These are phyloP conservation scores for Umbelopsis sp. DNA, from an alignment of 192 early-diverging fungal species.

Conservation along the genomic window DNA sequence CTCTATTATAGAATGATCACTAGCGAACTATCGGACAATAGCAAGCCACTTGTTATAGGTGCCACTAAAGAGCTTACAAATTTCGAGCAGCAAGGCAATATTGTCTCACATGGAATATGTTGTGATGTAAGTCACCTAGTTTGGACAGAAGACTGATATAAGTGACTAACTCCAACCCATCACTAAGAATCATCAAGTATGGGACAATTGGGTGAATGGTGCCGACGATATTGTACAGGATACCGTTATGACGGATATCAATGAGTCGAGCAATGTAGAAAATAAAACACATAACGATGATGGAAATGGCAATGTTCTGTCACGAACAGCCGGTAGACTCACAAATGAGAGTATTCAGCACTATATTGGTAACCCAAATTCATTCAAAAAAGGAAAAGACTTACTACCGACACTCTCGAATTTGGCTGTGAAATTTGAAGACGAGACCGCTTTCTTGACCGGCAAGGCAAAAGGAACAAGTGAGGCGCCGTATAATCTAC, in stretches of 20 bases:
- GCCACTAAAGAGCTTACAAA: neutral
- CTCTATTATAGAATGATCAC: neutral
- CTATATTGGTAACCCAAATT: neutral
- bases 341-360: constrained; percentile 7
- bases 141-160: neutral
- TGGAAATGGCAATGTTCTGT: neutral
- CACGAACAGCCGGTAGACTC: neutral
- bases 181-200: too few species aligned
- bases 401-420: neutral
- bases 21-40: neutral
- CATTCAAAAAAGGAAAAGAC: constrained; percentile 3
- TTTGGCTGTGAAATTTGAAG: neutral
- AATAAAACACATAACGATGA: neutral
- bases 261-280: too few species aligned
- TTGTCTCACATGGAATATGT: neutral
- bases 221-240: too few species aligned
- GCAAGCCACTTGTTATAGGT: neutral
- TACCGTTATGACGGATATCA: too few species aligned
- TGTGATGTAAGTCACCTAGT: neutral
- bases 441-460: neutral
- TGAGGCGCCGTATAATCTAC: constrained; percentile 8
- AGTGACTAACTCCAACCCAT: too few species aligned
- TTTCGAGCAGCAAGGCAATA: neutral
- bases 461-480: constrained; percentile 6
- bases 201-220: too few species aligned